These are phyloP conservation scores for Candida patagonica DNA, from an alignment of 805 yeast genomes.

Conservation along the genomic window DNA sequence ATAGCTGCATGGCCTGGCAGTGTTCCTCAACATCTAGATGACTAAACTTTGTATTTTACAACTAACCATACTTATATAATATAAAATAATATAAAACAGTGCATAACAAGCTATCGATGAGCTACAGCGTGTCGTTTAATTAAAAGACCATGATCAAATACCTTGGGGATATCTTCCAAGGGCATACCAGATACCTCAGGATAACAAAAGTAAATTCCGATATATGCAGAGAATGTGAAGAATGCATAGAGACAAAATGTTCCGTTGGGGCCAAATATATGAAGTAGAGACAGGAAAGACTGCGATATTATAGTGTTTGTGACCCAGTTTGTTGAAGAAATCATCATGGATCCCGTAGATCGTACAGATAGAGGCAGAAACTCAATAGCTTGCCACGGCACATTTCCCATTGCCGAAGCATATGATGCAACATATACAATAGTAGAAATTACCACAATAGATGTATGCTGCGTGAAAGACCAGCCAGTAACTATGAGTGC, in stretches of 20 bases:
- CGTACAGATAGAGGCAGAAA: constrained; percentile 88
- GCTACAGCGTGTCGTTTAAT: neutral
- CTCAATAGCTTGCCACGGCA: constrained; percentile 98
- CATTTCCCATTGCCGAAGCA: constrained; percentile 92
- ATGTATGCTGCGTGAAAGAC: constrained; percentile 46
- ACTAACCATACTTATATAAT: no score
- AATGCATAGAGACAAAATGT: constrained; percentile 88
- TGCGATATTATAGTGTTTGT: constrained; percentile 87
- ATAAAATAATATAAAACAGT: neutral
- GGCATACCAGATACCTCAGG: constrained; percentile 90
- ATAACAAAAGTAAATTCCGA: constrained; percentile 72
- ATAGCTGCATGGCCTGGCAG: constrained; percentile 18
- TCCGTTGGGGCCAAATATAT: constrained; percentile 85
- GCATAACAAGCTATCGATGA: neutral
- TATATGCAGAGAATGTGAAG: constrained; percentile 57
- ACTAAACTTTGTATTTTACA: no score
- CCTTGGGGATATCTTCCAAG: constrained; percentile 78
- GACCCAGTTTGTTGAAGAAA: constrained; percentile 91
- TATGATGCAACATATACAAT: constrained; percentile 81
- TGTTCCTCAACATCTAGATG: constrained; percentile 10
- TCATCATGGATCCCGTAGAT: constrained; percentile 81
- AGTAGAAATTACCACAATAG: constrained; percentile 70
- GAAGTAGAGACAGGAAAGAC: constrained; percentile 85
- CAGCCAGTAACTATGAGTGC: constrained; percentile 74
- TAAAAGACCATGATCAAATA: constrained; percentile 59